A percentile compares a stretch with the other conserved stretches of the same genome.
Evolutionary conservation across 371 early-diverging fungal genomes (phyloP).

Genomic region (Apophysomyces variabilis): DNA sequence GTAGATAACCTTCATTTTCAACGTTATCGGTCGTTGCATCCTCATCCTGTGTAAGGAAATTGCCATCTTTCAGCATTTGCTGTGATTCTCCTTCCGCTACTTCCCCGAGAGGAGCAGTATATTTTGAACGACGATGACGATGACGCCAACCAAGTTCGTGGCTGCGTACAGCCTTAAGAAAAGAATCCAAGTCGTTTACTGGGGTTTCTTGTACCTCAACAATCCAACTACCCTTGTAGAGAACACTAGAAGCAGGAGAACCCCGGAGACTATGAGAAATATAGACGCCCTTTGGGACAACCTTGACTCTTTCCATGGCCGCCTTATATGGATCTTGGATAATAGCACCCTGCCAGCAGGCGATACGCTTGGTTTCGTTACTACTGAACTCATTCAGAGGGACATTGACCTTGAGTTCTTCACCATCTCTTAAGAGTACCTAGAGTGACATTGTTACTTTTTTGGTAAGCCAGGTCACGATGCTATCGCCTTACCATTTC

Average conservation of each 20-base stretch:
- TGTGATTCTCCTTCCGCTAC: conserved; percentile 19
- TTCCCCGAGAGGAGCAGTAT: conserved; percentile 37
- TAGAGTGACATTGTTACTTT: conserved; percentile 7
- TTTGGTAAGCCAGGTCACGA: conserved; percentile 5
- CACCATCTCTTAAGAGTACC: conserved; percentile 65
- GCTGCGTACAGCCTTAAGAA: conserved; percentile 52
- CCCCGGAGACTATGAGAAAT: conserved; percentile 75
- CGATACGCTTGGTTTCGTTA: conserved; percentile 61
- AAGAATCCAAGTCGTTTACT: conserved; percentile 51
- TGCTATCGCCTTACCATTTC: background rate
- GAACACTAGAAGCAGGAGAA: conserved; percentile 65
- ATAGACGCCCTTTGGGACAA: conserved; percentile 76
- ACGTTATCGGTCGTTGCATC: conserved; percentile 44
- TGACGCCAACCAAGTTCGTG: conserved; percentile 30
- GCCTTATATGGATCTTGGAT: conserved; percentile 85
- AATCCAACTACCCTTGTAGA: conserved; percentile 53
- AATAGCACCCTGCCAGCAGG: conserved; percentile 90
- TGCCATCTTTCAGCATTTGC: conserved; percentile 23
- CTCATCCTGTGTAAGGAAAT: conserved; percentile 26
- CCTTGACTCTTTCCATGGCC: conserved; percentile 78
- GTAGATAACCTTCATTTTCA: conserved; percentile 65
- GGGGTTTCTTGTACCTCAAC: conserved; percentile 60
- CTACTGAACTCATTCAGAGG: conserved; percentile 59
- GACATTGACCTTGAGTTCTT: conserved; percentile 50
- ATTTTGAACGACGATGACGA: conserved; percentile 24